phyloP scores from a whole-genome alignment of 805 yeast genomes.

The Jamesozyma lodderae region DNA sequence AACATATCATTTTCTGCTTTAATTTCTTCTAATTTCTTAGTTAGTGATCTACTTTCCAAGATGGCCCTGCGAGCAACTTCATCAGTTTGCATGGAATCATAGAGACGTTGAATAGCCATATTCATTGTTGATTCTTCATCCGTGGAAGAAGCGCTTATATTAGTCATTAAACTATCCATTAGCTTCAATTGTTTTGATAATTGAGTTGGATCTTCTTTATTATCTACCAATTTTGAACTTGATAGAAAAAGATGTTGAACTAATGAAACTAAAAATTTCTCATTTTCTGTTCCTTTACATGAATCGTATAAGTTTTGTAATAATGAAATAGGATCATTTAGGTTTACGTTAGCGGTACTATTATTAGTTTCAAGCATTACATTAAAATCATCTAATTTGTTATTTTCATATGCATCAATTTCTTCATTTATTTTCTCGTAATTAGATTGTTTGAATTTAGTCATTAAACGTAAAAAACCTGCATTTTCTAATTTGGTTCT shows the following conservation, averaged over 20 bases:
- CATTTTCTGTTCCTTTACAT: constrained; percentile 50
- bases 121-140: constrained; percentile 61
- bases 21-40: constrained; percentile 39
- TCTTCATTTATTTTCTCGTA: constrained; percentile 60
- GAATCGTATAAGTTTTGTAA: constrained; percentile 41
- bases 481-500: constrained; percentile 27
- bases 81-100: constrained; percentile 75
- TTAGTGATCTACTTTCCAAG: constrained; percentile 47
- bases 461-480: constrained; percentile 26
- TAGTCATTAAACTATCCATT: constrained; percentile 63
- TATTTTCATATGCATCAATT: constrained; percentile 51
- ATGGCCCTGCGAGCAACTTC: constrained; percentile 77
- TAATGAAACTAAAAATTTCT: constrained; percentile 40
- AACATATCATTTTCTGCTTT: constrained; percentile 54
- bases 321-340: constrained; percentile 57
- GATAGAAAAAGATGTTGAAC: constrained; percentile 29
- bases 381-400: constrained; percentile 29
- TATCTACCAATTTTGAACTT: constrained; percentile 20
- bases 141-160: constrained; percentile 43
- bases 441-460: constrained; percentile 45
- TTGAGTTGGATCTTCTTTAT: constrained; percentile 21
- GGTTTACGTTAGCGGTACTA: constrained; percentile 28
- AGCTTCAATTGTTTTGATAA: constrained; percentile 36
- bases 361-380: constrained; percentile 18
- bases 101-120: constrained; percentile 69